Conservation (phyloP, 441 rosid genomes). For the Bruguiera hainesii region DNA sequence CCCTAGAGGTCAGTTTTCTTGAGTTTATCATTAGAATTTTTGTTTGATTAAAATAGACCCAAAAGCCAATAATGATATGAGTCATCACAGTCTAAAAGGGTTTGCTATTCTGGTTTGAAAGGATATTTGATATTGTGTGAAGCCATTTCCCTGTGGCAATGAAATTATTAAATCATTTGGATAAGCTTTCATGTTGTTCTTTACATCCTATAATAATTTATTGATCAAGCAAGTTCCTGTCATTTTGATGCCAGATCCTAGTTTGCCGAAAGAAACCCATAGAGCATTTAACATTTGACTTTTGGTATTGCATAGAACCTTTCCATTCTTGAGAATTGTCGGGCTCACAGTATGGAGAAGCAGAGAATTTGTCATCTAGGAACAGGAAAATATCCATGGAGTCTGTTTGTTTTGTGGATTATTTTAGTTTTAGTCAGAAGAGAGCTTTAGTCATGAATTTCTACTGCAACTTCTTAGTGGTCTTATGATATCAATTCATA, state of each 20-base stretch:
- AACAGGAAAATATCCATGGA: not conserved
- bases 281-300: not conserved
- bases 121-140: not conserved
- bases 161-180: not conserved
- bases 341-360: not conserved
- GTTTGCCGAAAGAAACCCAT: not conserved
- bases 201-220: not conserved
- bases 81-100: too few relatives aligned
- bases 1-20: constrained; percentile 66
- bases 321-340: too few relatives aligned
- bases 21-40: not conserved
- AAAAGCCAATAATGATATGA: too few relatives aligned
- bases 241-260: not conserved
- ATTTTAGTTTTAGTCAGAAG: not conserved
- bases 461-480: not conserved
- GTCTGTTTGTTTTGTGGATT: not conserved
- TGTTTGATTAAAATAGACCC: not conserved
- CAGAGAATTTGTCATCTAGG: not conserved
- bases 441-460: not conserved
- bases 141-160: not conserved
- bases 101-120: not conserved
- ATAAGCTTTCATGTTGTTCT: constrained; percentile 1
- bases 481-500: not conserved
- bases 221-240: not conserved
- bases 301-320: not conserved